phyloP scores from a whole-genome alignment of 768 basidiomycete genomes.

The Phallus indusiatus region DNA sequence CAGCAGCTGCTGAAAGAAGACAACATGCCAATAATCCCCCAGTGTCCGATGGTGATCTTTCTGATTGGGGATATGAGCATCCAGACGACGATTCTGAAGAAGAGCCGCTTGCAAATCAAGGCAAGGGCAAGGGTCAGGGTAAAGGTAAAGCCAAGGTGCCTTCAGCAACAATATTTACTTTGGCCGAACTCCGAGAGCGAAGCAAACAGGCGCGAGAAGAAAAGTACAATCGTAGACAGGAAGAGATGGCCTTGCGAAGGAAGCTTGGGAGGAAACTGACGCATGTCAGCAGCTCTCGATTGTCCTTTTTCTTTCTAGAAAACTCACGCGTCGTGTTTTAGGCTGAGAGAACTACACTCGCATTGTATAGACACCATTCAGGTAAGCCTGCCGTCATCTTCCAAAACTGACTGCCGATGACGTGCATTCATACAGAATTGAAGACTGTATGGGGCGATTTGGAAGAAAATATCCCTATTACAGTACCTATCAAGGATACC shows the following conservation, averaged over 20 bases:
- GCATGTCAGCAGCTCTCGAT: constrained; percentile 34
- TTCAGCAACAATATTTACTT: constrained; percentile 14
- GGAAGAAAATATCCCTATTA: constrained; percentile 47
- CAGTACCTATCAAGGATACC: constrained; percentile 57
- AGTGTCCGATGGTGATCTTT: constrained; percentile 27
- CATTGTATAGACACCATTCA: constrained; percentile 60
- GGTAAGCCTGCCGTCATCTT: neutral
- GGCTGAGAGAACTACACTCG: constrained; percentile 64
- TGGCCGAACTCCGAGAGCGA: constrained; percentile 12
- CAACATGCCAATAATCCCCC: constrained; percentile 24
- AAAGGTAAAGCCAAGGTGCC: constrained; percentile 25
- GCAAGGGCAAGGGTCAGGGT: constrained; percentile 22
- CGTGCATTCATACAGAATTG: constrained; percentile 37
- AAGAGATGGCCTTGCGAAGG: constrained; percentile 39
- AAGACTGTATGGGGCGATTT: constrained; percentile 83
- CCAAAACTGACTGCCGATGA: too few relatives aligned
- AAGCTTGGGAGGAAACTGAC: constrained; percentile 71
- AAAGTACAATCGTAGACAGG: constrained; percentile 27
- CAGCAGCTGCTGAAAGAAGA: constrained; percentile 48
- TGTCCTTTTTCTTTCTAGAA: neutral
- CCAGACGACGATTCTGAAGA: constrained; percentile 15
- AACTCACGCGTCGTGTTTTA: constrained; percentile 22
- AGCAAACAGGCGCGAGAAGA: constrained; percentile 20
- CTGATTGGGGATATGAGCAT: constrained; percentile 10
- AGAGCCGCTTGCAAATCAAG: constrained; percentile 9